A percentile compares a stretch with the other conserved stretches of the same genome.
Evolutionary conservation across 2,329 filamentous ascomycete species (phyloP).

Genomic region (Verticillium nonalfalfae): DNA sequence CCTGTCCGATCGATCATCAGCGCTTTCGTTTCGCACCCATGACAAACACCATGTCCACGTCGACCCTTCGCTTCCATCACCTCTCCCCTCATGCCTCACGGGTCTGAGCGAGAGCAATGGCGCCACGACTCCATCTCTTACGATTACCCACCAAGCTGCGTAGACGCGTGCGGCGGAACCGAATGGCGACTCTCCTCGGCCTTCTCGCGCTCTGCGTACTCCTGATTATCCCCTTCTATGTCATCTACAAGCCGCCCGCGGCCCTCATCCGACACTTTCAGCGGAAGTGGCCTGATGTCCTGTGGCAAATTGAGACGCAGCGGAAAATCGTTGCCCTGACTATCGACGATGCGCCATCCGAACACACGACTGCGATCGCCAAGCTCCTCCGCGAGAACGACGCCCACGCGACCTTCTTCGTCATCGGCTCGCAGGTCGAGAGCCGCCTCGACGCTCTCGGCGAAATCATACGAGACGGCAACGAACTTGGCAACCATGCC

Average conservation of each 20-base stretch:
- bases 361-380: constrained; percentile 65
- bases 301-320: constrained; percentile 59
- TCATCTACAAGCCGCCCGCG: constrained; percentile 70
- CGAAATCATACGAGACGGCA: constrained; percentile 52
- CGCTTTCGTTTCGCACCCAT: not conserved
- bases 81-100: not conserved
- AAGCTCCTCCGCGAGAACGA: constrained; percentile 57
- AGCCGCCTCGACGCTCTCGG: constrained; percentile 48
- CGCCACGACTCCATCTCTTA: constrained; percentile 38
- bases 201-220: constrained; percentile 29
- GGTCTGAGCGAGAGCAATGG: constrained; percentile 6
- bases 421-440: constrained; percentile 72
- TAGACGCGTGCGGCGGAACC: constrained; percentile 50
- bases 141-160: constrained; percentile 50
- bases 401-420: constrained; percentile 78
- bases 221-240: constrained; percentile 29
- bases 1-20: not conserved
- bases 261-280: constrained; percentile 65
- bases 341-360: constrained; percentile 79
- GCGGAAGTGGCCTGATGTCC: constrained; percentile 67
- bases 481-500: constrained; percentile 81
- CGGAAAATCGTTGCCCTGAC: constrained; percentile 72
- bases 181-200: constrained; percentile 47
- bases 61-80: not conserved
- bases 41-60: not conserved